Percentiles rank a stretch among this genome's conserved stretches.
Evolutionary conservation across 1,284 basidiomycete species (phyloP).

Genomic region (Erythrobasidium hasegawianum): DNA sequence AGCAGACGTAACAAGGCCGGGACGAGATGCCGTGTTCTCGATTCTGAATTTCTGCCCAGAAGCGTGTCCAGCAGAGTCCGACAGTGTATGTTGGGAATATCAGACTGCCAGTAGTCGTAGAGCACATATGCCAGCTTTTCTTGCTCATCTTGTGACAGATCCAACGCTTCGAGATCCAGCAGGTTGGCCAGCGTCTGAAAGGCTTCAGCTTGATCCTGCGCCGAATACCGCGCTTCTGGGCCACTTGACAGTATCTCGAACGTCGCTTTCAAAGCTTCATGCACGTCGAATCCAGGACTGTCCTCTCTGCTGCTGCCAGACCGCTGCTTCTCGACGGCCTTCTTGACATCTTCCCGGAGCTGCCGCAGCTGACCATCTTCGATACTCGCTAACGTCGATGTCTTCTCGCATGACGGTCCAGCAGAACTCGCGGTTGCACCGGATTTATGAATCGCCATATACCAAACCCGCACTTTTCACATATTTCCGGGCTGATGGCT

Average conservation of each 20-base stretch:
- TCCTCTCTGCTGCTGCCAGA: too few relatives aligned
- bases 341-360: too few relatives aligned
- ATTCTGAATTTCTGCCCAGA: not conserved
- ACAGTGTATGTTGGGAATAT: constrained; percentile 7
- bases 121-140: constrained; percentile 13
- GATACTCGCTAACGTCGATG: too few relatives aligned
- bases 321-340: not conserved
- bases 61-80: constrained; percentile 18
- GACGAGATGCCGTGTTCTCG: constrained; percentile 3
- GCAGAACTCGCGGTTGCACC: too few relatives aligned
- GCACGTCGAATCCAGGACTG: constrained; percentile 3
- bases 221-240: not conserved
- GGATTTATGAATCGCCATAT: too few relatives aligned
- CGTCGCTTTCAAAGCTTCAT: constrained; percentile 4
- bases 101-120: constrained; percentile 14
- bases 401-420: too few relatives aligned
- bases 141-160: constrained; percentile 9
- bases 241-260: constrained; percentile 12
- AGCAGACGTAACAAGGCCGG: constrained; percentile 7
- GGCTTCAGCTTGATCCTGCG: constrained; percentile 12
- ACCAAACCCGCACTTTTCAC: too few relatives aligned
- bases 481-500: too few relatives aligned
- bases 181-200: constrained; percentile 20
- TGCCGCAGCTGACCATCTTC: too few relatives aligned
- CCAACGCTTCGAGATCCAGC: constrained; percentile 8